phyloP scores from a whole-genome alignment of 2,329 filamentous ascomycete genomes.

The Exophiala bonariae region DNA sequence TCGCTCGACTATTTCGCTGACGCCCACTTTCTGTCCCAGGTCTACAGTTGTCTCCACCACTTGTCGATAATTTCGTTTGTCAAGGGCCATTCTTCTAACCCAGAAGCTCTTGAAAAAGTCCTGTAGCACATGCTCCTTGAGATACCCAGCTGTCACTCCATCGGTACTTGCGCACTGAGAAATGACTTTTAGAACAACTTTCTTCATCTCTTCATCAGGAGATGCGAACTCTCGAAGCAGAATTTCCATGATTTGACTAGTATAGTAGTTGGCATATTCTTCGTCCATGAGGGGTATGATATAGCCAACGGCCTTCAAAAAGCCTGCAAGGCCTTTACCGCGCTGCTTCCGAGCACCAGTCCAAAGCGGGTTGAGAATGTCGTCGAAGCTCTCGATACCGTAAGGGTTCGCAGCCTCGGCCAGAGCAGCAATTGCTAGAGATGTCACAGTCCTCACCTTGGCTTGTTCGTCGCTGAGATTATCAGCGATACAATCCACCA shows the following conservation, averaged over 20 bases:
- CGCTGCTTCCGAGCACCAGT: slow-evolving; percentile 94
- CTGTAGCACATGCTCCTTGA: slow-evolving; percentile 91
- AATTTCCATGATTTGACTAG: slow-evolving; percentile 98
- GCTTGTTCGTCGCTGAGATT: slow-evolving; percentile 97
- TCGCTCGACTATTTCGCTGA: slow-evolving; percentile 88
- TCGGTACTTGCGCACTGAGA: slow-evolving; percentile 94
- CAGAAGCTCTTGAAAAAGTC: slow-evolving; percentile 99
- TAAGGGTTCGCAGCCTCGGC: slow-evolving; percentile 97
- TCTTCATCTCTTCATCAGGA: slow-evolving; percentile 99
- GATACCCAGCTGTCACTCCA: slow-evolving; percentile 89
- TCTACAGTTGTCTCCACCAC: slow-evolving; percentile 98
- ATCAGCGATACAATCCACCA: slow-evolving; percentile 94
- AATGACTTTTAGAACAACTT: slow-evolving; percentile 95
- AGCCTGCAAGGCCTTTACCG: slow-evolving; percentile 92
- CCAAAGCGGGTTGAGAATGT: slow-evolving; percentile 96
- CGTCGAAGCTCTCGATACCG: slow-evolving; percentile 98
- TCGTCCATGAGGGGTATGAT: slow-evolving; percentile 99
- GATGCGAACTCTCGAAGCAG: slow-evolving; percentile 92
- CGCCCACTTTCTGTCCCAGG: slow-evolving; percentile 95
- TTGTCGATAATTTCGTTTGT: slow-evolving; percentile 96
- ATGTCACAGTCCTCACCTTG: slow-evolving; percentile 95
- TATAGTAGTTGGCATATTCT: slow-evolving; percentile 99
- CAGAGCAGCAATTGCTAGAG: slow-evolving; percentile 88
- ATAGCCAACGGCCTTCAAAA: slow-evolving; percentile 95
- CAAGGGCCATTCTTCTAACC: slow-evolving; percentile 93